A percentile compares a stretch with the other conserved stretches of the same genome.
These are phyloP conservation scores for Colletotrichum endophyticum DNA, from an alignment of 2,329 filamentous ascomycete genomes.

Conservation along the genomic window DNA sequence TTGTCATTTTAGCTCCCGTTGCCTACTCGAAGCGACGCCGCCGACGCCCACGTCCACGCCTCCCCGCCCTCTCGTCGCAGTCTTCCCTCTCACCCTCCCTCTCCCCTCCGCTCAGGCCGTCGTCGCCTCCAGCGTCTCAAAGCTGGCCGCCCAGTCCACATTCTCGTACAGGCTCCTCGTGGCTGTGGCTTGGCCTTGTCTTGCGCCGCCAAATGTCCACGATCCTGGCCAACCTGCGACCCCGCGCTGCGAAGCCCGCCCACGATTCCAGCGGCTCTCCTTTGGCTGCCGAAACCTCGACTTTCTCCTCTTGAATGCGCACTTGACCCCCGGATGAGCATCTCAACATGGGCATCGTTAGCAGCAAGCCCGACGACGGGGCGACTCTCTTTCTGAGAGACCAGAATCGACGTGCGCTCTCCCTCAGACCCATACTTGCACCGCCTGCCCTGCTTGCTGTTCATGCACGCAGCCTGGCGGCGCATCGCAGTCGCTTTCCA, in stretches of 20 bases:
- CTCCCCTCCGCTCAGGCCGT: conserved; percentile 7
- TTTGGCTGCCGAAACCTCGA: not conserved
- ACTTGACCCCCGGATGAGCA: conserved; percentile 19
- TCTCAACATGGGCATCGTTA: conserved; percentile 86
- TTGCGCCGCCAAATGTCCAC: conserved; percentile 22
- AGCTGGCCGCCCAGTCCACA: conserved; percentile 13
- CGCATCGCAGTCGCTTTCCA: conserved; percentile 21
- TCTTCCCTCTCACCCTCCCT: not conserved
- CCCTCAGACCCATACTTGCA: conserved; percentile 22
- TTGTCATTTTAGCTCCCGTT: conserved; percentile 8
- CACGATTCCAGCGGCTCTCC: not conserved
- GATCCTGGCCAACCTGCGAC: conserved; percentile 19
- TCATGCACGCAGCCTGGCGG: conserved; percentile 16
- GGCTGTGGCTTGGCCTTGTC: conserved; percentile 20
- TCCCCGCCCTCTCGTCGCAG: not conserved
- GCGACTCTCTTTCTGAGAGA: conserved; percentile 84
- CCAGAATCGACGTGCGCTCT: conserved; percentile 81
- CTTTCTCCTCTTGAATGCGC: conserved; percentile 4
- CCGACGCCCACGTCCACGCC: not conserved
- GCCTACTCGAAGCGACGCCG: not conserved
- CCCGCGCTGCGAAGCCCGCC: conserved; percentile 19
- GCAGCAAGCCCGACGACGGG: conserved; percentile 86
- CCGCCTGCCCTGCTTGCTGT: conserved; percentile 13
- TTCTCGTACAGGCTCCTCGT: conserved; percentile 10
- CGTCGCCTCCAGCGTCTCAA: not conserved